Conservation (phyloP, 2,329 filamentous ascomycete species). For the Fusarium sp. region DNA sequence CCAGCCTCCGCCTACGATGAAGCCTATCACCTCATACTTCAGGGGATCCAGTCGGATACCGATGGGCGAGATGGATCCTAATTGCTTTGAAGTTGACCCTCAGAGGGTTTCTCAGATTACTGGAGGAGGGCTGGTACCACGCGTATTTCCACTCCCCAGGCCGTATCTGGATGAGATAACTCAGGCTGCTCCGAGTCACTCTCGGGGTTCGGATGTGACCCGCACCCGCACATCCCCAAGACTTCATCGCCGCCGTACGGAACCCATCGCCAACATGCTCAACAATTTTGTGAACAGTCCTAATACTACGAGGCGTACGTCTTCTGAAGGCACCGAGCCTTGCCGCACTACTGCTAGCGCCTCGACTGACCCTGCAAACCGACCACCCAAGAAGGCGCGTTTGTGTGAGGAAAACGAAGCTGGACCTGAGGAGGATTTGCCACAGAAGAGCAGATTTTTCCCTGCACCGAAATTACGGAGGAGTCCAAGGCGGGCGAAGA, state of each 20-base stretch:
- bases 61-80: conserved; percentile 71
- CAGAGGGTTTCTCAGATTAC: conserved; percentile 60
- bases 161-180: conserved; percentile 61
- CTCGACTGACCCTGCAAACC: conserved; percentile 38
- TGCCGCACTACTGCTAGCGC: conserved; percentile 8
- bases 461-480: conserved; percentile 45
- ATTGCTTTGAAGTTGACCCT: conserved; percentile 66
- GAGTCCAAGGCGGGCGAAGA: conserved; percentile 46
- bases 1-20: conserved; percentile 50
- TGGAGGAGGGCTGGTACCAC: conserved; percentile 60
- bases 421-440: conserved; percentile 47
- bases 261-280: conserved; percentile 61
- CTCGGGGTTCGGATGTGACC: conserved; percentile 24
- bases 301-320: conserved; percentile 23
- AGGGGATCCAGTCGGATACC: conserved; percentile 62
- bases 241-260: conserved; percentile 61
- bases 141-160: conserved; percentile 68
- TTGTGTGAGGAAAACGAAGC: conserved; percentile 62
- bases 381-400: conserved; percentile 68
- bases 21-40: conserved; percentile 67
- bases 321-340: conserved; percentile 20
- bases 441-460: conserved; percentile 67
- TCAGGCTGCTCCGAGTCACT: conserved; percentile 28
- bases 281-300: conserved; percentile 39
- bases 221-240: conserved; percentile 51